These are phyloP conservation scores for Clohesyomyces aquaticus DNA, from an alignment of 495 filamentous ascomycete species.

Conservation along the genomic window DNA sequence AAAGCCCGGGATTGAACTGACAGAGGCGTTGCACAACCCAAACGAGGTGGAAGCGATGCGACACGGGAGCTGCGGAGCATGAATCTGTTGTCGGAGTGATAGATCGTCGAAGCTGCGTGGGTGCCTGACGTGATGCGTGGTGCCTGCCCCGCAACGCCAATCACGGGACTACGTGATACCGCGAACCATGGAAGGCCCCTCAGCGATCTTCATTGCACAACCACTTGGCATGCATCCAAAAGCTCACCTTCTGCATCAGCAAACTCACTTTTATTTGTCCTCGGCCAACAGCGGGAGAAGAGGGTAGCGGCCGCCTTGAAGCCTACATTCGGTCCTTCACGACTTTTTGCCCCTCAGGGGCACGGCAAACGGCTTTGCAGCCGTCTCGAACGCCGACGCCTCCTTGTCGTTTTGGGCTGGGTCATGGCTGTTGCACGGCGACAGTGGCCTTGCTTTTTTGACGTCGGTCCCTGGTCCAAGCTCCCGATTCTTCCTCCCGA, in stretches of 20 bases:
- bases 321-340: constrained; percentile 15
- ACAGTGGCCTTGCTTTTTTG: constrained; percentile 26
- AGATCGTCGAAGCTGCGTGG: too few species aligned
- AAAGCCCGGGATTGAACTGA: too few species aligned
- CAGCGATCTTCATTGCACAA: not conserved
- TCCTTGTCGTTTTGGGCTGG: constrained; percentile 6
- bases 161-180: not conserved
- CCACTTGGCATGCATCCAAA: not conserved
- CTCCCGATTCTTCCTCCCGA: constrained; percentile 9
- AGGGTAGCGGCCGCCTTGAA: constrained; percentile 19
- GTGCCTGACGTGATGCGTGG: not conserved
- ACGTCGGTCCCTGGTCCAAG: constrained; percentile 21
- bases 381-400: constrained; percentile 6
- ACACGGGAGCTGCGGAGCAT: too few species aligned
- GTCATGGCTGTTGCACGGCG: constrained; percentile 24
- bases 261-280: not conserved
- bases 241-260: too few species aligned
- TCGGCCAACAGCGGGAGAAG: constrained; percentile 14
- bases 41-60: too few species aligned
- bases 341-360: constrained; percentile 22
- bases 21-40: too few species aligned
- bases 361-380: constrained; percentile 15
- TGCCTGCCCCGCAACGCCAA: not conserved
- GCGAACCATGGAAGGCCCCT: too few species aligned
- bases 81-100: too few species aligned